Conservation (phyloP, 345 rosid genomes). For the Salix viminalis region DNA sequence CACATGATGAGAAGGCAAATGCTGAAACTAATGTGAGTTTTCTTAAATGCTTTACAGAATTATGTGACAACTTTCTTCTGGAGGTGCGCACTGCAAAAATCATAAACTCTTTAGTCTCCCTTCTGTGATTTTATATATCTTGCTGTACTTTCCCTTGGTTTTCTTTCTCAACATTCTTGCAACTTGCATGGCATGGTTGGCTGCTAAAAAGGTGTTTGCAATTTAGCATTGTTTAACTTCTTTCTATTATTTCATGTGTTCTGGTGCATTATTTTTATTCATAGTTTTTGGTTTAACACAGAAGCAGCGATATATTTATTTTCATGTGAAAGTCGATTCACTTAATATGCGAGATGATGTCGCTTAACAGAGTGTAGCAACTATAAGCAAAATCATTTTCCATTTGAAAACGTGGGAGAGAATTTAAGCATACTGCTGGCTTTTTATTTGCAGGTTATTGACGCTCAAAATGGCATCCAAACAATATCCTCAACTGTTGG, state of each 20-base stretch:
- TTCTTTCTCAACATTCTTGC: background rate
- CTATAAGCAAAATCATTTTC: background rate
- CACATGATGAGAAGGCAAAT: slow-evolving; percentile 17
- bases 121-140: background rate
- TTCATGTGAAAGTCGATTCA: background rate
- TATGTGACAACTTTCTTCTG: background rate
- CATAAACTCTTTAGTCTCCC: too few species aligned
- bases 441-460: slow-evolving; percentile 36
- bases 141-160: background rate
- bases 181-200: background rate
- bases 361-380: background rate
- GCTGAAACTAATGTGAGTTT: slow-evolving; percentile 32
- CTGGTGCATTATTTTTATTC: background rate
- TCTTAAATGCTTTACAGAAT: background rate
- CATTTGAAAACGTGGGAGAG: background rate
- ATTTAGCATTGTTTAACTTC: background rate
- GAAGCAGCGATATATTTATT: background rate
- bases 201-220: background rate
- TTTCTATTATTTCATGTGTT: background rate
- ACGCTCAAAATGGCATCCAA: slow-evolving; percentile 15
- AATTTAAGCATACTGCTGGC: background rate
- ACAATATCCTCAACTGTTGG: background rate
- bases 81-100: background rate
- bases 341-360: background rate
- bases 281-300: background rate